phyloP scores from a whole-genome alignment of 2,329 filamentous ascomycete species.

The Penicillium olsonii region DNA sequence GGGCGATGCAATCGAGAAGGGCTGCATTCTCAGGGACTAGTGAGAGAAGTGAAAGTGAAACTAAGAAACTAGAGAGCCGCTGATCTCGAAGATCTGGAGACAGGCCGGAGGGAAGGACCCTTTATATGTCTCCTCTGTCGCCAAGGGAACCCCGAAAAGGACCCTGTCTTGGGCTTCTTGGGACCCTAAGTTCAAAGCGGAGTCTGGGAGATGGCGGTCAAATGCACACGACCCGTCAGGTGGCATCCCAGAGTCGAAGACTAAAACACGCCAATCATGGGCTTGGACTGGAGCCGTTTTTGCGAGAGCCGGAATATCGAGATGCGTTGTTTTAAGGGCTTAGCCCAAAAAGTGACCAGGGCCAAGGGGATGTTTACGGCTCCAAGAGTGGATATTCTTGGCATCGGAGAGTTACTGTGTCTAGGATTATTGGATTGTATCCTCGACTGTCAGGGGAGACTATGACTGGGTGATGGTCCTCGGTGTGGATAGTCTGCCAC shows the following conservation, averaged over 20 bases:
- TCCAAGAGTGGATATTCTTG: neutral
- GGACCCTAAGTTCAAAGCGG: neutral
- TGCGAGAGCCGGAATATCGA: neutral
- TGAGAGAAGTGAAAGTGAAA: neutral
- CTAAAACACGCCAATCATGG: slow-evolving; percentile 3
- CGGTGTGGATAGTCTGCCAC: neutral
- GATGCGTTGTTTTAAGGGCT: neutral
- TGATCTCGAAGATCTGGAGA: neutral
- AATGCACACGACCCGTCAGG: slow-evolving; percentile 12
- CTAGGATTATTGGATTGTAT: too few relatives aligned
- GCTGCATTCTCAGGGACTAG: slow-evolving; percentile 6
- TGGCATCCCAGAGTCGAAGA: slow-evolving; percentile 4
- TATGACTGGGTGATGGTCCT: neutral
- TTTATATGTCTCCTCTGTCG: slow-evolving; percentile 14
- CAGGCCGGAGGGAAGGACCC: neutral
- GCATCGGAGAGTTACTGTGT: neutral
- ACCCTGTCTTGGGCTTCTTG: neutral
- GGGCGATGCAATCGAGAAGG: neutral
- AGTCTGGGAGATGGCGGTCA: neutral
- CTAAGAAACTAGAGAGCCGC: neutral
- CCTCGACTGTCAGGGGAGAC: slow-evolving; percentile 1
- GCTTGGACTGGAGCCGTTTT: neutral
- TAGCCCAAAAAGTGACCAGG: neutral
- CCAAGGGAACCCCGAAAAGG: neutral
- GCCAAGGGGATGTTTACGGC: neutral